Evolutionary conservation across 1,284 basidiomycete species (phyloP), one percentile per base, ranked within the genome.

Genomic region (Psilocybe mexicana): DNA sequence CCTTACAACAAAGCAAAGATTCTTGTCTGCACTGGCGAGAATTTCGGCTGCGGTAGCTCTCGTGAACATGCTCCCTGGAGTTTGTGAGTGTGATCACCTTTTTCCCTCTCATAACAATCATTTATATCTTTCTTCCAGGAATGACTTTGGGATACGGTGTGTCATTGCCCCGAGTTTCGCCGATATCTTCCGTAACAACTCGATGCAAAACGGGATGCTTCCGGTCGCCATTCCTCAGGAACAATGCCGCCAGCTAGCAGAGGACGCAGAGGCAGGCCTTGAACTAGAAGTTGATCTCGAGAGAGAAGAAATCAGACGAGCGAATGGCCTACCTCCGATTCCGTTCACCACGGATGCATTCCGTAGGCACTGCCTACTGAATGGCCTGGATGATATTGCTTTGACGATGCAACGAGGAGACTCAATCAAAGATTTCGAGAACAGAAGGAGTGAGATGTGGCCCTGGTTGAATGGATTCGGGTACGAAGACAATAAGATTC

Each of bases 11-110:
- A 87, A 58, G 82, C 94, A 10, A 92, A 85, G 73, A 92, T 97
- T 61, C 80, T 98, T 43, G 90, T 98, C 47, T 94, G 91, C 69
- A 94, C 88, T 6, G 95, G 93, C 38, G 83, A 84, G 68, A 98
- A 98, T 81, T 98, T 98, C 76, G 95, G 95, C 11, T 98, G 95
- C 67, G 95, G 94, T 36, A 94, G 88, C 72, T 96, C 90, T 70
- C 89, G 92, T 63, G 96, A 98, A 73, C 96, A 98, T 70, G 95
- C 95, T 12, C 94, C 94, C 1, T 98, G 95, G 95, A 94, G 94
- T 72, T 79, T 98, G 84, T 93, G 65, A 78, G 89, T 83, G 14
- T 8, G 2, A 2, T 49, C 35, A 43, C 24, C 38, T 47, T 53
- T 38, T 43, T 18, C 51, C 24, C 44, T 38, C 53, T 44, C 33